These are phyloP conservation scores for Mortierella sp. DNA, from an alignment of 371 early-diverging fungal species.

Conservation along the genomic window DNA sequence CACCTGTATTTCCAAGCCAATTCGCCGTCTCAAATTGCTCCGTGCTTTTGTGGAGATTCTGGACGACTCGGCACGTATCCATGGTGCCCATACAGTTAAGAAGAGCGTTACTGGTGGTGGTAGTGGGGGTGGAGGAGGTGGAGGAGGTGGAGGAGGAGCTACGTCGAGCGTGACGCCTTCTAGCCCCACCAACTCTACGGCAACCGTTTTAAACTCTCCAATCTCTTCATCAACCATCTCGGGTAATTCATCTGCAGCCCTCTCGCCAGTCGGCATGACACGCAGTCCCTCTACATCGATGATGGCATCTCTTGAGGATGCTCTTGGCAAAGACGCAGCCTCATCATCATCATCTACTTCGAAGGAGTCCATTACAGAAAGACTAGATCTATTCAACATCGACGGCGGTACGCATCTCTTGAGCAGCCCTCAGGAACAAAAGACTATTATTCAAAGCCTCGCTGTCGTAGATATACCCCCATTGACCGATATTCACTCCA, in stretches of 20 bases:
- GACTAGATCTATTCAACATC: constrained; percentile 1
- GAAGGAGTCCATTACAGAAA: not conserved
- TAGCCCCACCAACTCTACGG: constrained; percentile 17
- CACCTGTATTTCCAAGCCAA: constrained; percentile 52
- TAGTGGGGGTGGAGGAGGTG: not conserved
- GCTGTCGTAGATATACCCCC: not conserved
- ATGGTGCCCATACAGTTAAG: constrained; percentile 31
- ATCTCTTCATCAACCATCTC: constrained; percentile 8
- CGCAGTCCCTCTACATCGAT: constrained; percentile 16
- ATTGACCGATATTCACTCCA: not conserved
- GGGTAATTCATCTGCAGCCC: constrained; percentile 1
- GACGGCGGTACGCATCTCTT: constrained; percentile 20
- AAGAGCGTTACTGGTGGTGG: not conserved
- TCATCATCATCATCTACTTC: not conserved
- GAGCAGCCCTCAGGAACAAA: constrained; percentile 19
- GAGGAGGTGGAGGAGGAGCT: not conserved
- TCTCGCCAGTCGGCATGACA: constrained; percentile 23
- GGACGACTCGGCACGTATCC: constrained; percentile 45
- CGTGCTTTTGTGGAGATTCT: constrained; percentile 49
- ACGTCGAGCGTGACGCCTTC: constrained; percentile 5
- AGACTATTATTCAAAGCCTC: constrained; percentile 11
- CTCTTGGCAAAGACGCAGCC: constrained; percentile 8
- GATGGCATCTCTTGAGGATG: constrained; percentile 18
- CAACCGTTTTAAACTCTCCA: constrained; percentile 2
- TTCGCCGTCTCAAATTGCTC: constrained; percentile 46